A percentile compares a stretch with the other conserved stretches of the same genome.
phyloP scores from a whole-genome alignment of 116 monocot genomes.

The Zostera marina region DNA sequence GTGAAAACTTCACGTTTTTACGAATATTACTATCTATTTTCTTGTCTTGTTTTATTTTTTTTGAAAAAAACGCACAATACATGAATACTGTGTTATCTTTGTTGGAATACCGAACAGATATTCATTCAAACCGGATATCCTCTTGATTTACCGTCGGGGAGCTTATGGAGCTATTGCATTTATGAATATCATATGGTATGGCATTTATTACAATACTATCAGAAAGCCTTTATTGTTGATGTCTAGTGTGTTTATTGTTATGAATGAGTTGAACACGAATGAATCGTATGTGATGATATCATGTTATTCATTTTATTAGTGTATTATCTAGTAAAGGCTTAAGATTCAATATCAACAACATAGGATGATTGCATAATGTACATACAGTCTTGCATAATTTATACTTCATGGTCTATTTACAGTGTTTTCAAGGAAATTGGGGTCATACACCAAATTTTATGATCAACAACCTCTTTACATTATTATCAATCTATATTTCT shows the following conservation, averaged over 20 bases:
- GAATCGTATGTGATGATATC: background rate
- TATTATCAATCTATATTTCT: too few relatives aligned
- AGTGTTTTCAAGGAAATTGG: too few relatives aligned
- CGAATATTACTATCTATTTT: background rate
- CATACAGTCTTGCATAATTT: too few relatives aligned
- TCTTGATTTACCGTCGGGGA: slow-evolving; percentile 99
- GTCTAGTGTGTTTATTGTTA: background rate
- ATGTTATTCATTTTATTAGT: too few relatives aligned
- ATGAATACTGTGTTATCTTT: slow-evolving; percentile 3
- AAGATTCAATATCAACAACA: too few relatives aligned
- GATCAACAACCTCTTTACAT: too few relatives aligned
- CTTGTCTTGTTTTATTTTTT: background rate
- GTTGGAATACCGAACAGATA: slow-evolving; percentile 46
- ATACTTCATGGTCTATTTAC: too few relatives aligned
- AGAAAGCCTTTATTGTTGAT: background rate
- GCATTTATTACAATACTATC: background rate
- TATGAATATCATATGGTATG: slow-evolving; percentile 99
- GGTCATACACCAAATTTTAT: too few relatives aligned
- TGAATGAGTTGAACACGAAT: too few relatives aligned
- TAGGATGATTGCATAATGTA: too few relatives aligned
- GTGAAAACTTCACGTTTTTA: background rate
- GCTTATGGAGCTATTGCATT: slow-evolving; percentile 95
- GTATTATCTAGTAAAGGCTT: too few relatives aligned
- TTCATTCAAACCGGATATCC: slow-evolving; percentile 99
- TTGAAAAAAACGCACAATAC: background rate